These are phyloP conservation scores for Silybum marianum DNA, from an alignment of 129 eudicot species.

Conservation along the genomic window DNA sequence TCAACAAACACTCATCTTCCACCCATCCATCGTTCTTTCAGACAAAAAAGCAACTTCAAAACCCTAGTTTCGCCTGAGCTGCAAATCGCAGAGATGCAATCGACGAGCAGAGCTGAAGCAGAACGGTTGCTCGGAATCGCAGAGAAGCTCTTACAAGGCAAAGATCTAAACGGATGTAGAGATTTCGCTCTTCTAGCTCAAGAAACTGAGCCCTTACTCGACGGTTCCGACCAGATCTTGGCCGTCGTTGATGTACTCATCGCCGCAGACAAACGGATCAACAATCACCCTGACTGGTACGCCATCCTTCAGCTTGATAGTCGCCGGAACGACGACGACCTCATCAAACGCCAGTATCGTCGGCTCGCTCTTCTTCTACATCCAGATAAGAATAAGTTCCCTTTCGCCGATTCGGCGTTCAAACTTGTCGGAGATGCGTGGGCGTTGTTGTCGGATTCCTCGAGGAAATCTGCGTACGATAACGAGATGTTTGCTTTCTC, in stretches of 20 bases:
- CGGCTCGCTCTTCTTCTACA: conserved; percentile 80
- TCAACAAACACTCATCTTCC: background rate
- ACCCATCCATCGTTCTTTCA: conserved; percentile 5
- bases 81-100: conserved; percentile 27
- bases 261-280: conserved; percentile 66
- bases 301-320: conserved; percentile 60
- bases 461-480: conserved; percentile 50
- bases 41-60: background rate
- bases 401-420: conserved; percentile 75
- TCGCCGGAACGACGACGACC: conserved; percentile 53
- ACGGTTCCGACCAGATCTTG: conserved; percentile 86
- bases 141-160: conserved; percentile 69
- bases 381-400: conserved; percentile 74
- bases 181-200: conserved; percentile 88
- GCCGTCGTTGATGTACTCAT: conserved; percentile 77
- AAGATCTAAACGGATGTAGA: conserved; percentile 61
- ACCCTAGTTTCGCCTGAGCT: conserved; percentile 1
- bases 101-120: conserved; percentile 76
- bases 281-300: conserved; percentile 69
- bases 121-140: conserved; percentile 86
- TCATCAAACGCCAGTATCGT: conserved; percentile 72
- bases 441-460: conserved; percentile 58
- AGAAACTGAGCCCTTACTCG: conserved; percentile 87
- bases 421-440: conserved; percentile 80
- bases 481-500: conserved; percentile 40